A percentile compares a stretch with the other conserved stretches of the same genome.
phyloP scores from a whole-genome alignment of 2,329 filamentous ascomycete species.

The Neoascochyta sp. region DNA sequence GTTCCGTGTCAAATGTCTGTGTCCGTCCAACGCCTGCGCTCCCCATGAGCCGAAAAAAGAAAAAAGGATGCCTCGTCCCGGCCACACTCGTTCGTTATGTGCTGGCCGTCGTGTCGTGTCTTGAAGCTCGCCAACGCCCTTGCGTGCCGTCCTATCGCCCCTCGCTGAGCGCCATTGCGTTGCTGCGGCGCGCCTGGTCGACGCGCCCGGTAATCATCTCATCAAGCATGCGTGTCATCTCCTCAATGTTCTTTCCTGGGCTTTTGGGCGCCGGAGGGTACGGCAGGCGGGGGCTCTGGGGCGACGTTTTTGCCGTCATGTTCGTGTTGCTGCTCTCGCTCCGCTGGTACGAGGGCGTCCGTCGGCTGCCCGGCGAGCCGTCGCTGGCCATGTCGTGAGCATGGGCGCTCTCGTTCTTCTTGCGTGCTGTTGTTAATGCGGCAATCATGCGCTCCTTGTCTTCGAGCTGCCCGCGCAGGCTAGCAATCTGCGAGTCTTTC shows the following conservation, averaged over 20 bases:
- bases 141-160: conserved; percentile 10
- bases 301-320: conserved; percentile 23
- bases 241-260: conserved; percentile 68
- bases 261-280: conserved; percentile 18
- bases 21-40: conserved; percentile 22
- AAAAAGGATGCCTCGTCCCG: too few species aligned
- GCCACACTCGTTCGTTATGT: too few species aligned
- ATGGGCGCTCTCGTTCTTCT: conserved; percentile 80
- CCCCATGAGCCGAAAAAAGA: background rate
- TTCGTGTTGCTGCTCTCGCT: conserved; percentile 32
- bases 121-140: conserved; percentile 4
- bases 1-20: too few species aligned
- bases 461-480: conserved; percentile 82
- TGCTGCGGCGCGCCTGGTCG: conserved; percentile 53
- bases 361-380: conserved; percentile 33
- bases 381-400: conserved; percentile 51
- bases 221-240: conserved; percentile 89
- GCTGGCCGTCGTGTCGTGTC: too few species aligned
- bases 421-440: conserved; percentile 77
- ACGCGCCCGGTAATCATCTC: conserved; percentile 91
- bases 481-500: conserved; percentile 88
- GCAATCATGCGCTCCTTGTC: conserved; percentile 94
- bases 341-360: conserved; percentile 34
- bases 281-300: conserved; percentile 18
- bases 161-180: conserved; percentile 22